These are phyloP conservation scores for Entoloma clypeatum DNA, from an alignment of 1,284 basidiomycete species.

Conservation along the genomic window DNA sequence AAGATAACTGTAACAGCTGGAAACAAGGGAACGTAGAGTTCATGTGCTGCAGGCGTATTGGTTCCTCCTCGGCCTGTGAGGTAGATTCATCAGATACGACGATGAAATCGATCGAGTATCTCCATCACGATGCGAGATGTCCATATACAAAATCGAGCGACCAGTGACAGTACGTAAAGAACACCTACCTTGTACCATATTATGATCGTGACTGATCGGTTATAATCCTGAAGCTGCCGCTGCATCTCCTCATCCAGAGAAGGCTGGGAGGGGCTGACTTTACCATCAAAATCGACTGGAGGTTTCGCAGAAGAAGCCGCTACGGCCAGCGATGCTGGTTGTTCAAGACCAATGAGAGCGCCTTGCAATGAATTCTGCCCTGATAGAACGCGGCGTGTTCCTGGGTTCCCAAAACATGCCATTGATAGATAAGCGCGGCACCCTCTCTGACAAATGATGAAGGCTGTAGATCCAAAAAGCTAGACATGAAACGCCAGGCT, in stretches of 20 bases:
- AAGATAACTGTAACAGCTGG: conserved; percentile 26
- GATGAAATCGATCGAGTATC: background rate
- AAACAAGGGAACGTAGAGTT: conserved; percentile 63
- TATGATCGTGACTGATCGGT: conserved; percentile 54
- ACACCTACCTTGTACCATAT: conserved; percentile 64
- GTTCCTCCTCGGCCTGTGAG: conserved; percentile 49
- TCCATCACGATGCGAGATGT: background rate
- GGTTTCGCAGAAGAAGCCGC: conserved; percentile 1
- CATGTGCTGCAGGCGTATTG: conserved; percentile 56
- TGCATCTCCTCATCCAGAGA: conserved; percentile 31
- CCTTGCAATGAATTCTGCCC: conserved; percentile 16
- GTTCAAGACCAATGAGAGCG: conserved; percentile 7
- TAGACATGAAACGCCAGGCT: too few species aligned
- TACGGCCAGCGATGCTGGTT: conserved; percentile 6
- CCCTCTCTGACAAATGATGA: too few species aligned
- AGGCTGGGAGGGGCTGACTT: conserved; percentile 1
- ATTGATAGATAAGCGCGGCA: too few species aligned
- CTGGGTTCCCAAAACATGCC: too few species aligned
- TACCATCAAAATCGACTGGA: conserved; percentile 3
- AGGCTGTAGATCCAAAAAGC: too few species aligned
- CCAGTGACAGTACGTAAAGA: background rate
- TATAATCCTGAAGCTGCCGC: conserved; percentile 37
- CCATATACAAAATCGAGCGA: background rate
- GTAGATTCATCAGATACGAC: conserved; percentile 1
- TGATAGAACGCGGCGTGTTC: conserved; percentile 7